These are phyloP conservation scores for Saccharomyces hybrid DNA, from an alignment of 1,139 yeast species.

Conservation along the genomic window DNA sequence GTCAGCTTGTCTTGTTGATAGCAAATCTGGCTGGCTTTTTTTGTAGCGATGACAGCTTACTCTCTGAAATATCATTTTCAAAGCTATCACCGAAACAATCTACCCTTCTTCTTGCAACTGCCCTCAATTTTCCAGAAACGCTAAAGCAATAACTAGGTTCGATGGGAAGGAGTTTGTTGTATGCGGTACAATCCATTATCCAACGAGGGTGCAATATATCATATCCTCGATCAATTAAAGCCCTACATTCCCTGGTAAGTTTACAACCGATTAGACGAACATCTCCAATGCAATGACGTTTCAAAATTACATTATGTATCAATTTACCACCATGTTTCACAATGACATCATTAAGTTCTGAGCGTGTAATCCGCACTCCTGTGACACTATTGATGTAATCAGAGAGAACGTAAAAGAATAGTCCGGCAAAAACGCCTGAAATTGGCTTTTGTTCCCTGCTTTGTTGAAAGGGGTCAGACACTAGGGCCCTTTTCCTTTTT, in stretches of 20 bases:
- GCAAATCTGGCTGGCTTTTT: neutral
- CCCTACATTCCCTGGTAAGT: slow-evolving; percentile 40
- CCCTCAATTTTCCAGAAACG: slow-evolving; percentile 30
- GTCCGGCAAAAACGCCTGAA: slow-evolving; percentile 31
- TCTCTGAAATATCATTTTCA: slow-evolving; percentile 27
- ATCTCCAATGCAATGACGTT: slow-evolving; percentile 5
- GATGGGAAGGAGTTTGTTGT: slow-evolving; percentile 39
- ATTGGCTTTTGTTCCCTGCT: neutral
- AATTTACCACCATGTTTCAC: slow-evolving; percentile 47
- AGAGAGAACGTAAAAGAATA: slow-evolving; percentile 38
- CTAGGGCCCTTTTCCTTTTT: slow-evolving; percentile 8
- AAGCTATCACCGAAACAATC: slow-evolving; percentile 55
- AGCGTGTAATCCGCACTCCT: slow-evolving; percentile 32
- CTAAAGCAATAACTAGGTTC: slow-evolving; percentile 54
- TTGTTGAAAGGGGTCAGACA: neutral
- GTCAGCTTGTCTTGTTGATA: neutral
- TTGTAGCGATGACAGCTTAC: slow-evolving; percentile 11
- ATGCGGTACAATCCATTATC: slow-evolving; percentile 58
- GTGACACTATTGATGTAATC: slow-evolving; percentile 34
- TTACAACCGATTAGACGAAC: slow-evolving; percentile 43
- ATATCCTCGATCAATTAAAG: slow-evolving; percentile 40
- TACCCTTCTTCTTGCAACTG: slow-evolving; percentile 27
- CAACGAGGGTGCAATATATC: slow-evolving; percentile 64
- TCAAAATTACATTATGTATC: slow-evolving; percentile 23
- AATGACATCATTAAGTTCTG: slow-evolving; percentile 37